Evolutionary conservation across 768 basidiomycete genomes (phyloP).

Genomic region (Lactifluus volemus): DNA sequence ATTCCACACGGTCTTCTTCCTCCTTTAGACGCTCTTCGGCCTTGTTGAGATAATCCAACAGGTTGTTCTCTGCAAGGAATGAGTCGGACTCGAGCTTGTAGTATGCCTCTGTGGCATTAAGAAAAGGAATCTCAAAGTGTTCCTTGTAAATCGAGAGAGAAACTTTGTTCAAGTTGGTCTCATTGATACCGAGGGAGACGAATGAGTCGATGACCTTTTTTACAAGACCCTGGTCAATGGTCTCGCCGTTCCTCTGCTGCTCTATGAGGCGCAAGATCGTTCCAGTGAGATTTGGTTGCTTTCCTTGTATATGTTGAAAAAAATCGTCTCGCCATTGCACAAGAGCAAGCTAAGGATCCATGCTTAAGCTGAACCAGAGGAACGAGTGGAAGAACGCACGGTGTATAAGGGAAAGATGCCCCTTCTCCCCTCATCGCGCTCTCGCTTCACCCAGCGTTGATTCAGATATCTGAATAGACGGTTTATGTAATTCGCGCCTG

Average conservation of each 20-base stretch:
- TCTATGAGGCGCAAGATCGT: conserved; percentile 89
- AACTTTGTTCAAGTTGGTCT: conserved; percentile 83
- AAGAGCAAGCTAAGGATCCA: conserved; percentile 61
- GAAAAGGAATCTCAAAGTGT: too few relatives aligned
- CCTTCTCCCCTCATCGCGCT: conserved; percentile 93
- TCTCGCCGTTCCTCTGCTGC: conserved; percentile 87
- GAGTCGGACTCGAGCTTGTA: too few relatives aligned
- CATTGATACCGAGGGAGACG: conserved; percentile 90
- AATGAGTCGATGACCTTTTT: conserved; percentile 95
- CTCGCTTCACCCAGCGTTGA: conserved; percentile 98
- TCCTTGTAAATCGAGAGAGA: conserved; percentile 84
- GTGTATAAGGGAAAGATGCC: conserved; percentile 95
- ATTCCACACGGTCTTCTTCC: conserved; percentile 91
- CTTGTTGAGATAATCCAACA: too few relatives aligned
- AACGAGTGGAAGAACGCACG: conserved; percentile 38
- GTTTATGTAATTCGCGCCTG: conserved; percentile 94
- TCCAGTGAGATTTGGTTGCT: conserved; percentile 71
- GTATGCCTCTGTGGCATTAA: too few relatives aligned
- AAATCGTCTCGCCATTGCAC: conserved; percentile 94
- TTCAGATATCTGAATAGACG: conserved; percentile 96
- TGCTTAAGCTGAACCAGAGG: neutral
- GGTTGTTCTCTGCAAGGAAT: too few relatives aligned
- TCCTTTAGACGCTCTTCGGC: conserved; percentile 52
- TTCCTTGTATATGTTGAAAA: conserved; percentile 81
- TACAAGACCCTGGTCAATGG: conserved; percentile 84